Conservation (phyloP, 192 early-diverging fungal species). For the Dispira parvispora region DNA sequence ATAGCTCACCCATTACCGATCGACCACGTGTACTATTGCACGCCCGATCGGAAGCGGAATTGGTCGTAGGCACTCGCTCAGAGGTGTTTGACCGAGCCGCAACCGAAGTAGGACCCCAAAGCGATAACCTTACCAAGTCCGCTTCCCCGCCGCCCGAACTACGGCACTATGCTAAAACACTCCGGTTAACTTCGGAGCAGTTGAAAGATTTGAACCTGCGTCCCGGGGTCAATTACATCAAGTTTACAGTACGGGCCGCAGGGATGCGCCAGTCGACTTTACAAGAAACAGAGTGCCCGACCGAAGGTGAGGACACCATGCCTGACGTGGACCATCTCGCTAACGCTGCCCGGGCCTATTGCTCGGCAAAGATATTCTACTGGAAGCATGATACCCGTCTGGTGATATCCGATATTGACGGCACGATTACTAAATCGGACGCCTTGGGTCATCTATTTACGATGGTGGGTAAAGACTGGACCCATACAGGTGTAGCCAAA, state of each 20-base stretch:
- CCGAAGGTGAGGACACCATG: not conserved
- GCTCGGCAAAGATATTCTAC: slow-evolving; percentile 75
- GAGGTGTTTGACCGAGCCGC: not conserved
- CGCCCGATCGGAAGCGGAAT: not conserved
- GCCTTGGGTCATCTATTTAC: slow-evolving; percentile 91
- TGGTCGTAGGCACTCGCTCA: not conserved
- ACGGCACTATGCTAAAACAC: slow-evolving; percentile 65
- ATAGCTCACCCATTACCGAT: not conserved
- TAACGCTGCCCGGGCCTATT: slow-evolving; percentile 20
- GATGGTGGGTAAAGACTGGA: slow-evolving; percentile 97
- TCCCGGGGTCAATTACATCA: slow-evolving; percentile 76
- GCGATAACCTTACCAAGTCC: too few relatives aligned
- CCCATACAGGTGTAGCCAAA: slow-evolving; percentile 89
- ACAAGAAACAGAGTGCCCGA: not conserved
- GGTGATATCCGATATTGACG: slow-evolving; percentile 96
- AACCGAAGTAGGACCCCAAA: too few relatives aligned
- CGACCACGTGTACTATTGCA: not conserved
- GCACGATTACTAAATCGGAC: slow-evolving; percentile 97
- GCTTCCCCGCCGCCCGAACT: not conserved
- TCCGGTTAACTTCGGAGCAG: slow-evolving; percentile 86
- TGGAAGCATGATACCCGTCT: slow-evolving; percentile 70
- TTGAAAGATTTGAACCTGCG: slow-evolving; percentile 61
- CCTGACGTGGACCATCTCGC: not conserved
- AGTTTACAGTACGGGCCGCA: slow-evolving; percentile 73
- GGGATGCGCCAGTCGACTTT: slow-evolving; percentile 40